phyloP scores from a whole-genome alignment of 2,329 filamentous ascomycete species.

The Neoascochyta sp. region DNA sequence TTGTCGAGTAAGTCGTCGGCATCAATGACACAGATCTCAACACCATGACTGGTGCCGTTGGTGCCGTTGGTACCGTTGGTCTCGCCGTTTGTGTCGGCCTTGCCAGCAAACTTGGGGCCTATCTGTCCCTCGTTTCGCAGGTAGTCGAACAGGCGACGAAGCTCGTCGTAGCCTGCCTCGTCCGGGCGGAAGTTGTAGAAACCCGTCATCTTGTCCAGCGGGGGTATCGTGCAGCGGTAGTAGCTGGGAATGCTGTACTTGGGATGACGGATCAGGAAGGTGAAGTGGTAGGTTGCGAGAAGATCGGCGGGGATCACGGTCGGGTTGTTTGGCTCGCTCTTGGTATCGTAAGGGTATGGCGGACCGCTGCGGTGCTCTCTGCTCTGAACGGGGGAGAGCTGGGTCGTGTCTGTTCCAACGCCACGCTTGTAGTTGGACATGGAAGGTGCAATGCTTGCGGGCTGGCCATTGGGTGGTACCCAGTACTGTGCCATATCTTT shows the following conservation, averaged over 20 bases:
- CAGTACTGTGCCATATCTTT: constrained; percentile 97
- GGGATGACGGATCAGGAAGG: constrained; percentile 96
- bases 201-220: constrained; percentile 74
- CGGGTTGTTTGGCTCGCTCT: constrained; percentile 68
- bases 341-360: constrained; percentile 58
- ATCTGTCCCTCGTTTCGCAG: constrained; percentile 66
- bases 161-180: constrained; percentile 87
- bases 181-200: constrained; percentile 82
- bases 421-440: constrained; percentile 58
- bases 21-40: constrained; percentile 81
- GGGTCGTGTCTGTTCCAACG: constrained; percentile 52
- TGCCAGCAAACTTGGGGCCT: constrained; percentile 61
- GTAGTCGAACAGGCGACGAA: constrained; percentile 84
- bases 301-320: constrained; percentile 74
- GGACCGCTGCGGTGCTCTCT: constrained; percentile 25
- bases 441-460: constrained; percentile 73
- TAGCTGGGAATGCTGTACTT: constrained; percentile 86
- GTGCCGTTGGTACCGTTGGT: constrained; percentile 30
- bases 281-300: constrained; percentile 82
- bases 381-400: constrained; percentile 34
- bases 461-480: constrained; percentile 67
- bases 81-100: constrained; percentile 36
- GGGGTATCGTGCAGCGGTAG: constrained; percentile 89
- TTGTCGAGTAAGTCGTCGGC: constrained; percentile 91
- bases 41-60: constrained; percentile 37